Evolutionary conservation across 768 basidiomycete genomes (phyloP), one percentile per base, ranked within the genome.

Genomic region (Hydnomerulius pinastri): DNA sequence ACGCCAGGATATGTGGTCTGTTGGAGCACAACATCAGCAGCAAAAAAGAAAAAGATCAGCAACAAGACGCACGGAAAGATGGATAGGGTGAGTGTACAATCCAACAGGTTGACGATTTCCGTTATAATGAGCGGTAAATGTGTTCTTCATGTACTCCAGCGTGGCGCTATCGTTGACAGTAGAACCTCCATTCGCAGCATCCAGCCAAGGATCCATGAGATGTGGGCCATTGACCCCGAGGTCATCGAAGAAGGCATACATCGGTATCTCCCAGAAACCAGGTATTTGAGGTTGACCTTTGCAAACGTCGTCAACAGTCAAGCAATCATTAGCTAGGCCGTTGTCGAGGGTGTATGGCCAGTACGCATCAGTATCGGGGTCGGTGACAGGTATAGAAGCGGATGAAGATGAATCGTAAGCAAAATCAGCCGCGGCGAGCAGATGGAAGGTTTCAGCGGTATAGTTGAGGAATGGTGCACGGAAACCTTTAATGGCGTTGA

Each of bases 131-230:
- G 70, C 81, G 1, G 75, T 83, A 68, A 92, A 92, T 0, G 87
- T 87, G 43, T 66, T 76, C 71, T 89, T 73, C 83, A 90, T 83
- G 70, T 87, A 90, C 44, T 71, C 74, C 4, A 89, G 71, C 4
- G 86, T 87, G 2, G 83, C 85, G 10, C 70, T 65, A 62, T 87
- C 83, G 63, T 87, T 83, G 17, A 78, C 65, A 17, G 57, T 53
- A 23, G 59, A 70, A 21, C 45, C 72, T 21, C 83, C 85, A 55
- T 85, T 82, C 1, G 85, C 78, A 40, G 60, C 41, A 55, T 87
- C 85, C 80, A 90, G 72, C 86, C 87, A 90, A 40, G 88, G 87
- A 61, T 91, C 90, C 89, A 90, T 90, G 57, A 90, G 71, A 71
- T 90, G 87, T 13, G 73, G 67, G 0, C 86, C 86, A 6, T 54